Conservation (phyloP, 768 basidiomycete species). For the Leucosporidium creatinivorum region DNA sequence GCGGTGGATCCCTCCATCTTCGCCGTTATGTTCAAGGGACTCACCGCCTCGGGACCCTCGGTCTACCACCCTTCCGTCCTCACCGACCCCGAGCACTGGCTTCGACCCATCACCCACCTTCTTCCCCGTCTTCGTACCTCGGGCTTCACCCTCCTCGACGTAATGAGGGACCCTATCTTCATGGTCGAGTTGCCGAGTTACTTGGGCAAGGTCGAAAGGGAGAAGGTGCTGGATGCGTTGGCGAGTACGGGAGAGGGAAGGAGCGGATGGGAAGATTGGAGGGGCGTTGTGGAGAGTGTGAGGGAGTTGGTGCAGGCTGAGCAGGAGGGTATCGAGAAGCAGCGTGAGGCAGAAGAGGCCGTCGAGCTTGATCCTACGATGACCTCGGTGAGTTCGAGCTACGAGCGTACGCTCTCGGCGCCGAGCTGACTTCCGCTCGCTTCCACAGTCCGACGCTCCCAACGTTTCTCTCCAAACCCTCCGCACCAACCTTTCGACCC, state of each 20-base stretch:
- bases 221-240: conserved; percentile 29
- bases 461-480: conserved; percentile 53
- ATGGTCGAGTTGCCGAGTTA: conserved; percentile 23
- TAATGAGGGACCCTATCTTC: conserved; percentile 27
- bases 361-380: conserved; percentile 25
- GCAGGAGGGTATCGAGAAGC: conserved; percentile 19
- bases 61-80: conserved; percentile 21
- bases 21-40: conserved; percentile 59
- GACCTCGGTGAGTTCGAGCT: neutral
- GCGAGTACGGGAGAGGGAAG: conserved; percentile 8
- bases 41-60: conserved; percentile 48
- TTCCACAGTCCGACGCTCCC: conserved; percentile 13
- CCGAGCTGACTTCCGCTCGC: neutral
- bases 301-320: neutral
- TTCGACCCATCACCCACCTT: conserved; percentile 21
- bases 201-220: conserved; percentile 29
- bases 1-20: conserved; percentile 53
- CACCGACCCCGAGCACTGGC: conserved; percentile 11
- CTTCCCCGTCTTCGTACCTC: conserved; percentile 17
- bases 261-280: conserved; percentile 18
- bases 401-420: neutral
- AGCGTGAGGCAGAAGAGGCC: conserved; percentile 5
- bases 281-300: conserved; percentile 5
- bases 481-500: conserved; percentile 57
- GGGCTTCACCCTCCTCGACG: conserved; percentile 15